Base-by-base conservation (phyloP, 2,329 filamentous ascomycete genomes). In the Aspergillus nomiae region DNA sequence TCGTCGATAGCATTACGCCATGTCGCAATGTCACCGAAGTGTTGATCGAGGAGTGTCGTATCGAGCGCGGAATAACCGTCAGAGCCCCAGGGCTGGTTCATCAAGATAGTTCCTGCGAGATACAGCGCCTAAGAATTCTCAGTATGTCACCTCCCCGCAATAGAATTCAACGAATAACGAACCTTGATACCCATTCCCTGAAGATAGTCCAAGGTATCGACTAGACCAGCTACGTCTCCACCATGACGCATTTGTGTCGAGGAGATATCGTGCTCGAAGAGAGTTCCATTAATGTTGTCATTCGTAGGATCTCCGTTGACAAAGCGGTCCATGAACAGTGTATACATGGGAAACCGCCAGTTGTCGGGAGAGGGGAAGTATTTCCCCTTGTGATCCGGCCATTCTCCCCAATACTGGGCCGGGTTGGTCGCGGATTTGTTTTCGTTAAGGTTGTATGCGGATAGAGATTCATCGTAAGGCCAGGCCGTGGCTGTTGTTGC, bases 311-410 rank as follows among this genome's bases (percentile, higher is more conserved):
- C 84, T 24, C 87, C 87, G 68, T 90, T 89, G 51, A 88, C 86
- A 69, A 85, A 90, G 63, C 86, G 80, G 71, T 90, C 87, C 14
- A 89, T 74, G 70, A 89, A 88, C 51, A 90, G 77, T 10, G 86
- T 88, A 72, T 90, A 90, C 69, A 89, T 85, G 0, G 88, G 88
- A 64, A 90, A 83, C 26, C 88, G 82, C 88, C 88, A 90, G 68
- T 87, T 89, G 0, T 78, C 71, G 1, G 88, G 87, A 21, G 87
- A 89, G 0, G 79, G 76, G 21, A 76, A 72, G 66, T 85, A 89
- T 32, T 66, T 19, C 7, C 51, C 51, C 51, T 36, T 72, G 53
- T 87, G 84, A 64, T 82, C 76, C 21, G 76, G 77, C 84, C 85
- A 84, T 77, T 82, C 76, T 63, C 86, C 83, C 24, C 63, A 60